Percentiles rank a stretch among this genome's conserved stretches.
phyloP scores from a whole-genome alignment of 495 filamentous ascomycete genomes.

The Chaetomidium leptoderma region DNA sequence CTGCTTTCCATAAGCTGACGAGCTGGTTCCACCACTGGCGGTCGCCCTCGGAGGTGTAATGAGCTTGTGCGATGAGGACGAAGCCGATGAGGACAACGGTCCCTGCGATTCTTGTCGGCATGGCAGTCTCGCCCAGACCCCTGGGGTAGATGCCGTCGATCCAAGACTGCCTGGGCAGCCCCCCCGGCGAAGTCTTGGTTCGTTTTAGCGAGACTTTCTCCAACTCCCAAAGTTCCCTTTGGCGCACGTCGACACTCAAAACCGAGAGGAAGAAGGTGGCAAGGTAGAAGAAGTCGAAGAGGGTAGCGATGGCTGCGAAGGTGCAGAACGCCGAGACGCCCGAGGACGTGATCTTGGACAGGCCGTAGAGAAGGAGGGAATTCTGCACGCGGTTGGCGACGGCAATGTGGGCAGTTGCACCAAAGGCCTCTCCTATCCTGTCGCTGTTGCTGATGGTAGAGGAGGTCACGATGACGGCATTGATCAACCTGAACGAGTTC shows the following conservation, averaged over 20 bases:
- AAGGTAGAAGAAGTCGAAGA: constrained; percentile 66
- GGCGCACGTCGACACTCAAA: constrained; percentile 66
- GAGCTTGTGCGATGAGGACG: constrained; percentile 58
- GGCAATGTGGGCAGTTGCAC: constrained; percentile 62
- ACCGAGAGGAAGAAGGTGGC: constrained; percentile 70
- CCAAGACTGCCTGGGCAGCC: constrained; percentile 42
- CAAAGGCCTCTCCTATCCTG: constrained; percentile 63
- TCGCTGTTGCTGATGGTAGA: constrained; percentile 54
- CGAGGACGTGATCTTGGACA: constrained; percentile 55
- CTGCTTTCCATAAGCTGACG: constrained; percentile 26
- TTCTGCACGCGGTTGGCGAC: constrained; percentile 57
- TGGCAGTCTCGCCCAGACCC: constrained; percentile 45
- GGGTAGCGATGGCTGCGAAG: constrained; percentile 62
- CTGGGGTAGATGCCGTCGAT: constrained; percentile 46
- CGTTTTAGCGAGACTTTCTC: constrained; percentile 42
- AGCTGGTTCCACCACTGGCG: constrained; percentile 41
- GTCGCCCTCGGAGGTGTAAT: constrained; percentile 56
- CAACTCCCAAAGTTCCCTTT: constrained; percentile 57
- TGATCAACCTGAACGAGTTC: constrained; percentile 69
- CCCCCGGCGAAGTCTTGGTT: constrained; percentile 22
- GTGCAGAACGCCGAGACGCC: constrained; percentile 64
- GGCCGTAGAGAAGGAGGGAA: constrained; percentile 51
- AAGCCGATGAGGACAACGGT: constrained; percentile 58
- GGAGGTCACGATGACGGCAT: constrained; percentile 61
- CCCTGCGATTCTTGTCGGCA: constrained; percentile 58